Evolutionary conservation across 306 rosid genomes (phyloP).

Genomic region (Prunus davidiana): DNA sequence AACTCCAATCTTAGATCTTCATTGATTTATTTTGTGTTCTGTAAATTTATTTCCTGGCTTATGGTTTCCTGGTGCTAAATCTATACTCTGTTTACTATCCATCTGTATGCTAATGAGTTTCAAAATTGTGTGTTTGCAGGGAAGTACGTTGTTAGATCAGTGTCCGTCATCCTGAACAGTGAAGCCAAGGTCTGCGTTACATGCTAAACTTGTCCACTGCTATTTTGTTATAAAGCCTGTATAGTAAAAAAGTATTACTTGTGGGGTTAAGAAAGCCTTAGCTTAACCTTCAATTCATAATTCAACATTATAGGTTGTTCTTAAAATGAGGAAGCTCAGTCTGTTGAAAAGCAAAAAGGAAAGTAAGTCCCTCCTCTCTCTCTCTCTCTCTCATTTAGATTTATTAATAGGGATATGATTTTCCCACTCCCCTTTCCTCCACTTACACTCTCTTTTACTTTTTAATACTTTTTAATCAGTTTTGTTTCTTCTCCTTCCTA

Average conservation of each 20-base stretch:
- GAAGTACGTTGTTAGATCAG: slow-evolving; percentile 56
- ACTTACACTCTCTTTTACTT: no score
- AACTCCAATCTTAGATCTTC: background rate
- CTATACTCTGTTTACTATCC: background rate
- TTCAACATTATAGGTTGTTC: slow-evolving; percentile 55
- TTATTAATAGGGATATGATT: no score
- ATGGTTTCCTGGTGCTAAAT: background rate
- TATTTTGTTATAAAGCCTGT: background rate
- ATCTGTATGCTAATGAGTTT: background rate
- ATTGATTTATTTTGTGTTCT: background rate
- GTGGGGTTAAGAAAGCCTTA: background rate
- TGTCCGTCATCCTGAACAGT: slow-evolving; percentile 49
- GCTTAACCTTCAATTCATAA: slow-evolving; percentile 12
- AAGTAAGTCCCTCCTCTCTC: slow-evolving; percentile 41
- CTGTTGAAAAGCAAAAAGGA: slow-evolving; percentile 63
- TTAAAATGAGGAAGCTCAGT: slow-evolving; percentile 61
- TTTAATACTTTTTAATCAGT: no score
- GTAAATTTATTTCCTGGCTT: background rate
- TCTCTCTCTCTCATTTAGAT: background rate
- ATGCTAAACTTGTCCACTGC: background rate
- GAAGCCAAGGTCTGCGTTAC: slow-evolving; percentile 58
- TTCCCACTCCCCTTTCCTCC: no score
- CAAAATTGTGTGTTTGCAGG: slow-evolving; percentile 40
- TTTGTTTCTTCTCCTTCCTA: no score
- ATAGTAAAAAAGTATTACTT: background rate